Percentiles rank a stretch among this genome's conserved stretches.
Evolutionary conservation across 305 asterid genomes (phyloP).

Genomic region (Caryopteris hybrid): DNA sequence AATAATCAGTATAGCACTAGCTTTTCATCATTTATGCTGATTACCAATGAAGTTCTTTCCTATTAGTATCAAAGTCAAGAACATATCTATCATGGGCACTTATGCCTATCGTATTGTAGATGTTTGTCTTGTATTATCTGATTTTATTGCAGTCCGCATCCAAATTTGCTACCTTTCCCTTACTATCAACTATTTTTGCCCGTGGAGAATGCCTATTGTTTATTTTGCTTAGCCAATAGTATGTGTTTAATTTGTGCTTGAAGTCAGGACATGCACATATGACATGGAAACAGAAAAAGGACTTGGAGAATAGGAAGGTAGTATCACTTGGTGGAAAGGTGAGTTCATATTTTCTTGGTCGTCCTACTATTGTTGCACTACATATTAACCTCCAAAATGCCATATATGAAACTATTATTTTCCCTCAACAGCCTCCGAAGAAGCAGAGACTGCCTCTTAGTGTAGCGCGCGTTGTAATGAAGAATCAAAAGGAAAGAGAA

Average conservation of each 20-base stretch:
- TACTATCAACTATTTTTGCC: neutral
- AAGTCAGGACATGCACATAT: slow-evolving; percentile 54
- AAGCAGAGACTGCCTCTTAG: slow-evolving; percentile 80
- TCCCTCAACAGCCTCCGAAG: slow-evolving; percentile 60
- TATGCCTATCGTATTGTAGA: neutral
- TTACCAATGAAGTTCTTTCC: neutral
- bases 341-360: neutral
- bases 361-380: neutral
- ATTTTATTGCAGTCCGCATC: neutral
- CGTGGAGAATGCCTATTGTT: neutral
- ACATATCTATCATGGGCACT: too few relatives aligned
- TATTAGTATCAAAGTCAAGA: neutral
- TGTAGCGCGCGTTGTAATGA: slow-evolving; percentile 68
- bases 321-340: slow-evolving; percentile 96
- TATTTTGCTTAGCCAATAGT: neutral
- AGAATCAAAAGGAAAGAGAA: slow-evolving; percentile 80
- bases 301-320: slow-evolving; percentile 71
- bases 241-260: neutral
- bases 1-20: neutral
- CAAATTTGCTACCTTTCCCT: neutral
- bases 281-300: slow-evolving; percentile 86
- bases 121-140: too few relatives aligned
- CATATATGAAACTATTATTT: neutral
- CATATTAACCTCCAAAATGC: neutral
- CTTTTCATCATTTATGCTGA: neutral